Evolutionary conservation across 495 filamentous ascomycete species (phyloP).

Genomic region (Talaromyces wortmannii): DNA sequence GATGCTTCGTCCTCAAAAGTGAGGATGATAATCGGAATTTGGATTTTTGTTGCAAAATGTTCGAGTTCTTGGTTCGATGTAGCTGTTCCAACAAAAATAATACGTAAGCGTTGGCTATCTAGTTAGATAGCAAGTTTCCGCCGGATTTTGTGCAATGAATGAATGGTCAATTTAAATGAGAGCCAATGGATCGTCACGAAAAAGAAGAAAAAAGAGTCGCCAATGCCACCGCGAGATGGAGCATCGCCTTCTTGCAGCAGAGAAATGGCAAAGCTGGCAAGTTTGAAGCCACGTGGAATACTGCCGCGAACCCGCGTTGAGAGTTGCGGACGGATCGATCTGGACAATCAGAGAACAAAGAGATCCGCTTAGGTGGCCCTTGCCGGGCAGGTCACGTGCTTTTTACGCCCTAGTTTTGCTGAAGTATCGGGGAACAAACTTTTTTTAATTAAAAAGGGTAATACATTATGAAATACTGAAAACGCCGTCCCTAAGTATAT

Average conservation of each 20-base stretch:
- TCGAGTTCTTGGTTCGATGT: neutral
- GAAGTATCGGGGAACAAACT: too few relatives aligned
- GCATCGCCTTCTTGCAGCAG: too few relatives aligned
- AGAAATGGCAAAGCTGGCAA: too few relatives aligned
- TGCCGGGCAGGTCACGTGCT: neutral
- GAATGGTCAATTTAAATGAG: too few relatives aligned
- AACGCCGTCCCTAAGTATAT: neutral
- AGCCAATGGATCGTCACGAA: too few relatives aligned
- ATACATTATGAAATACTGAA: neutral
- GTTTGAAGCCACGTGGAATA: neutral
- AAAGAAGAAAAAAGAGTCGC: too few relatives aligned
- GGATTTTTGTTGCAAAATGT: neutral
- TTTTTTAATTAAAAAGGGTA: neutral
- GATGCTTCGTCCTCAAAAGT: neutral
- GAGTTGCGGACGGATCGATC: neutral
- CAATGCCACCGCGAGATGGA: too few relatives aligned
- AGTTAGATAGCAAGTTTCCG: too few relatives aligned
- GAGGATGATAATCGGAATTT: neutral
- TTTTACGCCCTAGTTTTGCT: neutral
- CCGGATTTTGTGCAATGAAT: too few relatives aligned
- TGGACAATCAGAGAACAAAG: neutral
- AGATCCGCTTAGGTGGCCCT: constrained; percentile 4
- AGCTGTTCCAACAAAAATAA: too few relatives aligned
- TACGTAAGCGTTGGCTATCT: too few relatives aligned
- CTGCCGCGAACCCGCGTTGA: neutral